These are phyloP conservation scores for Trametes sanguinea DNA, from an alignment of 768 basidiomycete species.

Conservation along the genomic window DNA sequence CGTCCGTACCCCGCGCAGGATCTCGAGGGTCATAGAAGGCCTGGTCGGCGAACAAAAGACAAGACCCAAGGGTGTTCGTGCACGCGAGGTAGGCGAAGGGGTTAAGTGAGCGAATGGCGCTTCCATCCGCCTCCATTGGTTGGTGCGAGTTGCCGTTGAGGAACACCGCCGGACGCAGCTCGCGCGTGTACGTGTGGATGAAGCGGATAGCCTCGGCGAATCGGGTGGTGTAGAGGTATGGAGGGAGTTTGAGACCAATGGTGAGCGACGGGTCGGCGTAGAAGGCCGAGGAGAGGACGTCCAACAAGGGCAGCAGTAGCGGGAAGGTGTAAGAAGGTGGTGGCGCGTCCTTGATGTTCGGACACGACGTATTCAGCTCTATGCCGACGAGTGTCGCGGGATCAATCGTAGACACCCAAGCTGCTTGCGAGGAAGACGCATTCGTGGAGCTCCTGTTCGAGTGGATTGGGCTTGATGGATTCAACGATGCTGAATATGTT, in stretches of 20 bases:
- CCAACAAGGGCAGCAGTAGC: conserved; percentile 54
- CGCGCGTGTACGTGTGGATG: conserved; percentile 44
- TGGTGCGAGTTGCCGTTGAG: conserved; percentile 7
- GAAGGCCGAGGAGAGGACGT: conserved; percentile 52
- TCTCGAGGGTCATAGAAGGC: conserved; percentile 26
- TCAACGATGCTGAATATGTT: conserved; percentile 19
- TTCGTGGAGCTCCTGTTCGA: conserved; percentile 3
- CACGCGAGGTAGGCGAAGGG: conserved; percentile 77
- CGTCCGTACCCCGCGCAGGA: conserved; percentile 8
- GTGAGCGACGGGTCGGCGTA: conserved; percentile 55
- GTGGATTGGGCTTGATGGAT: conserved; percentile 9
- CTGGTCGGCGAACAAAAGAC: conserved; percentile 64
- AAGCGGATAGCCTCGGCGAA: conserved; percentile 54
- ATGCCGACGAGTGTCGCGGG: conserved; percentile 54
- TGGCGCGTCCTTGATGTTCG: conserved; percentile 65
- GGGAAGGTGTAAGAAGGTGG: conserved; percentile 67
- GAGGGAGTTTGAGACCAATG: conserved; percentile 79
- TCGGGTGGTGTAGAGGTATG: conserved; percentile 65
- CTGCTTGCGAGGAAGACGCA: conserved; percentile 21
- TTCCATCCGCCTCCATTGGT: conserved; percentile 7
- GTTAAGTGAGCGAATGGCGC: conserved; percentile 31
- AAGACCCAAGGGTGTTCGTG: conserved; percentile 78
- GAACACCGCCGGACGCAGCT: conserved; percentile 18
- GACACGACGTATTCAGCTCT: conserved; percentile 86
- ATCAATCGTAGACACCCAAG: conserved; percentile 21